A percentile compares a stretch with the other conserved stretches of the same genome.
phyloP scores from a whole-genome alignment of 164 flowering plant species.

The Magnolia kwangsiensis region DNA sequence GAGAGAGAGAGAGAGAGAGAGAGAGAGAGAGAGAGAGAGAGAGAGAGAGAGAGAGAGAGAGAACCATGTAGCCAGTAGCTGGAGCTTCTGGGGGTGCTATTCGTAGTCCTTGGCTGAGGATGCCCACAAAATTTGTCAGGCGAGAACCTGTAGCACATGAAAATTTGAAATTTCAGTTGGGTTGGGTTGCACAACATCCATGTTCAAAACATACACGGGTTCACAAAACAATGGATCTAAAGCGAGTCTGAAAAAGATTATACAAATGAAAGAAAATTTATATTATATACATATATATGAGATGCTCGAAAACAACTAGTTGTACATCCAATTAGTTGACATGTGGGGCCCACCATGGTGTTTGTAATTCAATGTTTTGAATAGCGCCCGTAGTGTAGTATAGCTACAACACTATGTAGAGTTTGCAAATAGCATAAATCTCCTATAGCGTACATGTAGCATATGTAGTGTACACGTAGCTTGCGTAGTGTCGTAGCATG shows the following conservation, averaged over 20 bases:
- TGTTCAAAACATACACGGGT: no score
- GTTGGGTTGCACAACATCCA: background rate
- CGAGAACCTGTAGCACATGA: slow-evolving; percentile 52
- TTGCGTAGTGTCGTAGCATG: no score
- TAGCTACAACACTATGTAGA: no score
- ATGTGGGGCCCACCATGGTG: no score
- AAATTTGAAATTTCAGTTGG: slow-evolving; percentile 1
- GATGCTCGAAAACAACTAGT: no score
- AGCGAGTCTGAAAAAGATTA: background rate
- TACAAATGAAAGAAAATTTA: background rate
- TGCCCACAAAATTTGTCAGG: slow-evolving; percentile 92
- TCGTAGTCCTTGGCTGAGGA: slow-evolving; percentile 91
- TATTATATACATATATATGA: no score
- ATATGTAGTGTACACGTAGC: no score
- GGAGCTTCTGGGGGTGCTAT: slow-evolving; percentile 99
- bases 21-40: slow-evolving; percentile 7
- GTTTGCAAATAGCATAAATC: no score
- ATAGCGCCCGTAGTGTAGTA: no score
- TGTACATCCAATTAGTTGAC: no score
- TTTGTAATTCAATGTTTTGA: no score
- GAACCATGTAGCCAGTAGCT: slow-evolving; percentile 87
- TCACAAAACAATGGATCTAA: background rate
- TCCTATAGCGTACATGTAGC: no score
- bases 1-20: slow-evolving; percentile 18
- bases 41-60: slow-evolving; percentile 29